Conservation (phyloP, 768 basidiomycete genomes). For the Suillus tomentosus region DNA sequence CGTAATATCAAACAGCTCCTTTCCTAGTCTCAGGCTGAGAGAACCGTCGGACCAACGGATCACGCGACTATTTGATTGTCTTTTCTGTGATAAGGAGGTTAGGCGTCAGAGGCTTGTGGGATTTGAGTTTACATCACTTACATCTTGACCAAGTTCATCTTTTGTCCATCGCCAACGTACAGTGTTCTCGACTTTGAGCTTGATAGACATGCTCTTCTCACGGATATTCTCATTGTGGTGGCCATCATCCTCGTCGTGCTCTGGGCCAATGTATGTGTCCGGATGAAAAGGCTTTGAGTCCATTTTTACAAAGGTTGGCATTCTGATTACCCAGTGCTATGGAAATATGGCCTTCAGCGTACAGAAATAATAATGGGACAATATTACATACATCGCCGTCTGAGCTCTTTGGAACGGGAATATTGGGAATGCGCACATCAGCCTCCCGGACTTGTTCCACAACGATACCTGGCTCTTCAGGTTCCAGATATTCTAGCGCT, state of each 20-base stretch:
- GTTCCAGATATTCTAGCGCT: constrained; percentile 81
- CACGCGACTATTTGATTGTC: constrained; percentile 88
- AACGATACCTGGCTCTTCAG: constrained; percentile 62
- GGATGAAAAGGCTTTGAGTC: constrained; percentile 90
- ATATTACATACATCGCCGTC: constrained; percentile 70
- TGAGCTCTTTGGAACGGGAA: constrained; percentile 77
- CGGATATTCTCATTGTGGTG: constrained; percentile 60
- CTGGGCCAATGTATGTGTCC: constrained; percentile 81
- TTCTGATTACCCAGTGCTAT: constrained; percentile 85
- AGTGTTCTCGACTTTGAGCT: constrained; percentile 90
- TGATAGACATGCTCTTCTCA: constrained; percentile 82
- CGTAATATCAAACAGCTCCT: constrained; percentile 91
- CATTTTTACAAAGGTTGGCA: constrained; percentile 92
- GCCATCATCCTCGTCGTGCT: constrained; percentile 69
- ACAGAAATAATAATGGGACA: constrained; percentile 8
- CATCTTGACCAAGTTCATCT: constrained; percentile 72
- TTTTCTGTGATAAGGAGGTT: constrained; percentile 47
- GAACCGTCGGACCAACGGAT: constrained; percentile 97
- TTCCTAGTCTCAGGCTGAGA: constrained; percentile 86
- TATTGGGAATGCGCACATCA: constrained; percentile 80
- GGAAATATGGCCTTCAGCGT: constrained; percentile 12
- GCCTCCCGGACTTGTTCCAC: constrained; percentile 63
- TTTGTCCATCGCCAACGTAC: constrained; percentile 94
- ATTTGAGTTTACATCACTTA: constrained; percentile 43
- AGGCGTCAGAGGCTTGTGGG: constrained; percentile 10